Percentiles rank a stretch among this genome's conserved stretches.
Evolutionary conservation across 2,329 filamentous ascomycete species (phyloP).

Genomic region (Calonectria pteridis): DNA sequence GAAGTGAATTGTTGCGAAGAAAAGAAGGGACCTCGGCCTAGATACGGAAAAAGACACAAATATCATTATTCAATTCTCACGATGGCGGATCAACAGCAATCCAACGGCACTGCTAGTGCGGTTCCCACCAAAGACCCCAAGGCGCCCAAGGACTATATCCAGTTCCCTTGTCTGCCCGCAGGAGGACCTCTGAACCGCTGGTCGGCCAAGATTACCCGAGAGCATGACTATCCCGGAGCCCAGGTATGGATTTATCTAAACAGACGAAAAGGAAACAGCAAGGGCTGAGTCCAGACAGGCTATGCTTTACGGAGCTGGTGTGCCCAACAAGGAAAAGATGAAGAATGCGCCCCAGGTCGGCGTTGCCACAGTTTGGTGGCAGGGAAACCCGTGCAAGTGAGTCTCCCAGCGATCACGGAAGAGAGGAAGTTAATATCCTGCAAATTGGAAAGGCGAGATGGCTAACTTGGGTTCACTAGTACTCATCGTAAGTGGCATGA

Average conservation of each 20-base stretch:
- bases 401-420: conserved; percentile 47
- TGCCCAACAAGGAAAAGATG: conserved; percentile 86
- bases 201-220: conserved; percentile 84
- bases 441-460: neutral
- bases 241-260: conserved; percentile 67
- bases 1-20: neutral
- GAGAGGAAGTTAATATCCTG: neutral
- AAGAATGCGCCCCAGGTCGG: conserved; percentile 92
- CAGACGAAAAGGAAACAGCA: neutral
- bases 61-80: conserved; percentile 6
- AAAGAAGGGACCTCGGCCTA: neutral
- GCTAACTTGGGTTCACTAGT: conserved; percentile 42
- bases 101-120: conserved; percentile 22
- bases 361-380: conserved; percentile 95
- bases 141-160: conserved; percentile 65
- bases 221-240: conserved; percentile 91
- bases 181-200: conserved; percentile 81
- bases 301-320: conserved; percentile 94
- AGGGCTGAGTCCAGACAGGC: conserved; percentile 64
- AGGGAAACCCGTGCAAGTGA: conserved; percentile 96
- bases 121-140: conserved; percentile 55
- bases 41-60: neutral
- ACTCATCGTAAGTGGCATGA: conserved; percentile 56
- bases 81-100: conserved; percentile 45
- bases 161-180: conserved; percentile 64